phyloP scores from a whole-genome alignment of 2,329 filamentous ascomycete species.

The Colletotrichum spinosum region DNA sequence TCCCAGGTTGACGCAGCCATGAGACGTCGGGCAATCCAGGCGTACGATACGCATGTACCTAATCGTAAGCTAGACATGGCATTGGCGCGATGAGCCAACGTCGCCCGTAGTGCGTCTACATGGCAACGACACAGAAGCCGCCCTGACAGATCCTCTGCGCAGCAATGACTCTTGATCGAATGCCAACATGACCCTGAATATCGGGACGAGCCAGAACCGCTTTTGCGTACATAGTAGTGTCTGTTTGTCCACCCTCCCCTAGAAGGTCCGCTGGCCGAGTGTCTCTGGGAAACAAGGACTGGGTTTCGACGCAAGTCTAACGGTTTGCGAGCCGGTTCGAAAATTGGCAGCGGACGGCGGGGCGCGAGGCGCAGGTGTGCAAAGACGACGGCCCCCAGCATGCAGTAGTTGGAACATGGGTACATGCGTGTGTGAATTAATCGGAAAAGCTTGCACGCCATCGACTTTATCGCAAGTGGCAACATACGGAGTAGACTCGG shows the following conservation, averaged over 20 bases:
- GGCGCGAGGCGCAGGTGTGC: constrained; percentile 18
- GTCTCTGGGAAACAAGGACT: constrained; percentile 12
- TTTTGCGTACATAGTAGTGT: not conserved
- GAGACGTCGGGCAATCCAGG: no score
- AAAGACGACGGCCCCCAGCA: constrained; percentile 2
- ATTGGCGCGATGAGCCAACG: no score
- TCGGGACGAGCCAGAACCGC: constrained; percentile 22
- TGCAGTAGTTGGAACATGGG: not conserved
- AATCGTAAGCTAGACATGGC: no score
- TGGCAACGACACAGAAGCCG: no score
- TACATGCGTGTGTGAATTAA: not conserved
- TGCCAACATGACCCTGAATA: not conserved
- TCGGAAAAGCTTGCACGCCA: no score
- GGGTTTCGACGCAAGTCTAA: constrained; percentile 17
- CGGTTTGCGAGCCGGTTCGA: constrained; percentile 36
- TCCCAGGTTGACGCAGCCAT: no score
- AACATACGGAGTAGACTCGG: no score
- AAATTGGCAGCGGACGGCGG: constrained; percentile 32
- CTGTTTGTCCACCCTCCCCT: constrained; percentile 2
- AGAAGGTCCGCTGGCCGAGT: constrained; percentile 5
- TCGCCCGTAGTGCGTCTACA: no score
- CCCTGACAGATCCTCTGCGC: no score
- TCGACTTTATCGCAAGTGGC: no score
- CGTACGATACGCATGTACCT: no score
- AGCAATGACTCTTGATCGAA: not conserved